Conservation (phyloP, 2,329 filamentous ascomycete genomes). For the Blastomyces parvus region DNA sequence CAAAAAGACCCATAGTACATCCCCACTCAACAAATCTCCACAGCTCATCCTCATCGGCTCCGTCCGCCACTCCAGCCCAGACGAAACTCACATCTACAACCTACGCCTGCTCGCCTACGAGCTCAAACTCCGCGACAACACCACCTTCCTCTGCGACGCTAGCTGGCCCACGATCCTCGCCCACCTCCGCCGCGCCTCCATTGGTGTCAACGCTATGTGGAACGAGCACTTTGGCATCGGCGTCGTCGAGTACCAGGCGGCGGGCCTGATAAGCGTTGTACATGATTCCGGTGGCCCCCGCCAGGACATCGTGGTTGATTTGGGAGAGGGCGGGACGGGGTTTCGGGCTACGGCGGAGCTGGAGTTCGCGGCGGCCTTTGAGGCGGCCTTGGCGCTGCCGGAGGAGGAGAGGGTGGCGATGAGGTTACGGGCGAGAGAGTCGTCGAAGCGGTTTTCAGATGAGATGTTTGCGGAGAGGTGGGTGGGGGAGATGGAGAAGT, state of each 20-base stretch:
- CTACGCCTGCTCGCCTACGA: constrained; percentile 79
- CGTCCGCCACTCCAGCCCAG: constrained; percentile 59
- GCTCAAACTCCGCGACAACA: constrained; percentile 69
- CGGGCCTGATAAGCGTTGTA: constrained; percentile 83
- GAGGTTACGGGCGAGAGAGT: constrained; percentile 63
- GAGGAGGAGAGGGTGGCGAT: constrained; percentile 59
- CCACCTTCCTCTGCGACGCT: constrained; percentile 83
- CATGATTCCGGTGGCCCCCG: constrained; percentile 91
- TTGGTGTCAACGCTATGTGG: constrained; percentile 98
- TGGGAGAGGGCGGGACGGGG: constrained; percentile 70
- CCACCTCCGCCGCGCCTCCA: constrained; percentile 63
- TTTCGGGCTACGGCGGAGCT: constrained; percentile 72
- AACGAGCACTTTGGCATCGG: constrained; percentile 99
- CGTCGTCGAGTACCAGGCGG: constrained; percentile 95
- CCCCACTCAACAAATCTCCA: constrained; percentile 29
- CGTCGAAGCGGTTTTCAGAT: constrained; percentile 77
- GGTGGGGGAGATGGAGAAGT: constrained; percentile 61
- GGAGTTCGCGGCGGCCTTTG: constrained; percentile 74
- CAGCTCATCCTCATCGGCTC: constrained; percentile 76
- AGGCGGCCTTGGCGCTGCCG: constrained; percentile 59
- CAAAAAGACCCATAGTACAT: constrained; percentile 27
- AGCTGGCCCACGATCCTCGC: constrained; percentile 78
- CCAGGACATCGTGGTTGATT: constrained; percentile 76
- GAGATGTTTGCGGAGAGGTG: constrained; percentile 73
- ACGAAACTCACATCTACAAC: constrained; percentile 62